These are phyloP conservation scores for Hypholoma sublateritium DNA, from an alignment of 768 basidiomycete genomes.

Conservation along the genomic window DNA sequence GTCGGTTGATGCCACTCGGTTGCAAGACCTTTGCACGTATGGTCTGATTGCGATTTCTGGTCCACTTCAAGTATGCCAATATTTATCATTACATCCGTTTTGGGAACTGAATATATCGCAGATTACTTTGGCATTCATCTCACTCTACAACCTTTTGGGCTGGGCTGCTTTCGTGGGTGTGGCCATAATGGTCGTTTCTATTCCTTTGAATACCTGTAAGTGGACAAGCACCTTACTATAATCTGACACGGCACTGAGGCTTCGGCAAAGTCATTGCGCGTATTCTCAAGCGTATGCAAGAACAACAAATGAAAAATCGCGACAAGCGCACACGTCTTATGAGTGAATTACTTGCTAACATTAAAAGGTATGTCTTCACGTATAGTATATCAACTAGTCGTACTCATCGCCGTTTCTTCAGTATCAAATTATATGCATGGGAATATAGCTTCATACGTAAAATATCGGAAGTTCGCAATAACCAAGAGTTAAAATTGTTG, in stretches of 20 bases:
- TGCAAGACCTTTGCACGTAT: slow-evolving; percentile 82
- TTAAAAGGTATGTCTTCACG: slow-evolving; percentile 58
- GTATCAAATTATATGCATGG: slow-evolving; percentile 94
- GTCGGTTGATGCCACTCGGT: slow-evolving; percentile 79
- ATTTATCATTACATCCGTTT: neutral
- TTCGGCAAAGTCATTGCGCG: slow-evolving; percentile 53
- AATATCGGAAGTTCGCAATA: slow-evolving; percentile 78
- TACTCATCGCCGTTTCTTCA: slow-evolving; percentile 22
- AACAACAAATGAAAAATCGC: slow-evolving; percentile 91
- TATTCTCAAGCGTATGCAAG: slow-evolving; percentile 72
- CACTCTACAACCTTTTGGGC: slow-evolving; percentile 85
- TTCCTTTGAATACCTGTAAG: slow-evolving; percentile 69
- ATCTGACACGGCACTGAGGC: too few species aligned
- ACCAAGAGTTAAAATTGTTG: slow-evolving; percentile 79
- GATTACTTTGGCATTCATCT: slow-evolving; percentile 88
- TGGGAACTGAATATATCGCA: slow-evolving; percentile 23
- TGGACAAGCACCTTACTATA: neutral
- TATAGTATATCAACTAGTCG: neutral
- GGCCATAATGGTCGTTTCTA: slow-evolving; percentile 80
- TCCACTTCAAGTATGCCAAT: slow-evolving; percentile 66
- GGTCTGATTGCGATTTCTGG: slow-evolving; percentile 85
- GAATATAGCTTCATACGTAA: slow-evolving; percentile 86
- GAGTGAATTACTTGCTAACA: slow-evolving; percentile 92
- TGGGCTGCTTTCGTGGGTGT: slow-evolving; percentile 92
- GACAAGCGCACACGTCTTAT: slow-evolving; percentile 83